phyloP scores from a whole-genome alignment of 2,329 filamentous ascomycete species.

The Trichoderma afroharzianum region DNA sequence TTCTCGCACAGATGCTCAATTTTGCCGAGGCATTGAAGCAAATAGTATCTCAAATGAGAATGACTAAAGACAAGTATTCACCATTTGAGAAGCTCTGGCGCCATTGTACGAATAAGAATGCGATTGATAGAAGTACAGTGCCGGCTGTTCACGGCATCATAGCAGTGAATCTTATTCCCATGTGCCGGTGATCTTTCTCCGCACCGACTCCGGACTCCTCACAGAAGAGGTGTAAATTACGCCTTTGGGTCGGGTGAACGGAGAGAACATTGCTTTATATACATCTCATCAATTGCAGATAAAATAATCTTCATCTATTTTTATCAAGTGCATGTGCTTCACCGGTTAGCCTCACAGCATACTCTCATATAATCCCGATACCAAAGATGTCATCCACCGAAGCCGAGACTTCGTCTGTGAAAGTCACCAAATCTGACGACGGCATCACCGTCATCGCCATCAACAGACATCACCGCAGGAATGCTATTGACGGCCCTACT shows the following conservation, averaged over 20 bases:
- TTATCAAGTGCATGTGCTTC: neutral
- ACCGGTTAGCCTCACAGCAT: neutral
- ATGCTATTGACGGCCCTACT: constrained; percentile 50
- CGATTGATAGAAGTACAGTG: neutral
- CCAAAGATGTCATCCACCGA: neutral
- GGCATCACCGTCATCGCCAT: constrained; percentile 56
- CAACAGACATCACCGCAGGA: constrained; percentile 46
- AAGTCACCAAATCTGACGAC: constrained; percentile 23
- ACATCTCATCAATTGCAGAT: neutral
- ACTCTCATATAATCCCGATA: neutral
- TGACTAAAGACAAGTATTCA: neutral
- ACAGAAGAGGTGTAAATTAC: neutral
- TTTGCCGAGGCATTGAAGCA: neutral
- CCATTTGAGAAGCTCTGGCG: neutral
- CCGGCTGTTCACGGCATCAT: constrained; percentile 9
- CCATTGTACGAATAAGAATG: neutral
- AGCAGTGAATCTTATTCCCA: neutral
- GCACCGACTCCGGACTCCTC: neutral
- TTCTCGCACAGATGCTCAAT: neutral
- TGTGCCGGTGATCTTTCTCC: neutral
- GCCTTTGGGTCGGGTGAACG: constrained; percentile 12
- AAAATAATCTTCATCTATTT: neutral
- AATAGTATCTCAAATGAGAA: neutral
- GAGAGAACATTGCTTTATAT: neutral
- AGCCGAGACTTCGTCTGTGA: constrained; percentile 20